Conservation (phyloP, 805 yeast genomes). For the Wickerhamomyces subpelliculosus region DNA sequence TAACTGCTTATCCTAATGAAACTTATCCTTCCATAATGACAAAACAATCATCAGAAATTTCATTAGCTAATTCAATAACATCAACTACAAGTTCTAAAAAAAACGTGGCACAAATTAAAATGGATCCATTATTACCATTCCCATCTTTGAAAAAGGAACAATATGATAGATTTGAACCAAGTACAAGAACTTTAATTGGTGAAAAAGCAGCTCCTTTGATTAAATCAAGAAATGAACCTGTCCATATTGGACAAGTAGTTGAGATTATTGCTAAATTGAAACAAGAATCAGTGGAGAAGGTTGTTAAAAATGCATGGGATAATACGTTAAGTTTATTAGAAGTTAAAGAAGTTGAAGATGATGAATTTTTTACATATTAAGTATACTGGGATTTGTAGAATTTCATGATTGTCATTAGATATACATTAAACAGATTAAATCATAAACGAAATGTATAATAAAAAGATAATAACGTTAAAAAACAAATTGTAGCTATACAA, state of each 20-base stretch:
- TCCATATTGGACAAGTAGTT: conserved; percentile 75
- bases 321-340: conserved; percentile 45
- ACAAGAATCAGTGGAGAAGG: conserved; percentile 30
- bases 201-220: conserved; percentile 39
- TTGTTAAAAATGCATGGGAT: conserved; percentile 44
- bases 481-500: too few species aligned
- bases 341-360: conserved; percentile 15
- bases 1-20: conserved; percentile 49
- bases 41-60: conserved; percentile 13
- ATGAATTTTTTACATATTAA: conserved; percentile 4
- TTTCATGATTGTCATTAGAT: too few species aligned
- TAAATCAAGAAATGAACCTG: conserved; percentile 90
- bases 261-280: conserved; percentile 51
- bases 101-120: conserved; percentile 11
- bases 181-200: conserved; percentile 23
- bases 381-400: too few species aligned
- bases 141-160: conserved; percentile 63
- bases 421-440: too few species aligned
- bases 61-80: neutral
- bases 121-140: conserved; percentile 52
- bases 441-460: too few species aligned
- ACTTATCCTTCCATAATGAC: conserved; percentile 38
- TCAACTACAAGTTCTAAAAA: neutral
- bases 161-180: conserved; percentile 28
- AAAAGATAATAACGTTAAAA: too few species aligned